Evolutionary conservation across 495 filamentous ascomycete genomes (phyloP).

Genomic region (Aspergillus taichungensis): DNA sequence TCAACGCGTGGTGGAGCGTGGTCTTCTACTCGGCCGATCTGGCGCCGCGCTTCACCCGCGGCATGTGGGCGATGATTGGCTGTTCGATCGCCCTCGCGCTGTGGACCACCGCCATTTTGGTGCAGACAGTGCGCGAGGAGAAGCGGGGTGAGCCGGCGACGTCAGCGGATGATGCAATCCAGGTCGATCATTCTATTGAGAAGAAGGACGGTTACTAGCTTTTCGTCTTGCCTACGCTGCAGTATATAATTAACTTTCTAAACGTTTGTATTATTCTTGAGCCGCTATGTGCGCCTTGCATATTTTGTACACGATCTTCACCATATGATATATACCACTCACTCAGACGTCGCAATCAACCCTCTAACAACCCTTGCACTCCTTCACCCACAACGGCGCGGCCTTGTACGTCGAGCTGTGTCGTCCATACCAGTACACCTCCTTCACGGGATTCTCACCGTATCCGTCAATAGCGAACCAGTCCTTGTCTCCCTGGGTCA

Average conservation of each 20-base stretch:
- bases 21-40: constrained; percentile 52
- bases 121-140: constrained; percentile 13
- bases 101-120: constrained; percentile 42
- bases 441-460: constrained; percentile 1
- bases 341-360: too few species aligned
- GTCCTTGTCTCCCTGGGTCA: background rate
- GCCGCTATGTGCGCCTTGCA: too few species aligned
- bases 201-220: too few species aligned
- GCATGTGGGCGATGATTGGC: constrained; percentile 54
- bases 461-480: constrained; percentile 1
- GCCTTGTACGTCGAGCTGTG: background rate
- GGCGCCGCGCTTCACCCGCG: constrained; percentile 50
- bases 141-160: background rate
- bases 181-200: too few species aligned
- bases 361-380: background rate
- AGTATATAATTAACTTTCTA: too few species aligned
- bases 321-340: too few species aligned
- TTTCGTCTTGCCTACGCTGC: too few species aligned
- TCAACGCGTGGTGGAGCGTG: constrained; percentile 56
- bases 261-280: too few species aligned
- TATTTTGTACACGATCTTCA: too few species aligned
- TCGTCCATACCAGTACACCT: background rate
- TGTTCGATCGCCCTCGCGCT: constrained; percentile 40
- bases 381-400: background rate
- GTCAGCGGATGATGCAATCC: too few species aligned